Base-by-base conservation (phyloP, 202 grass and related monocot species). In the Alloteropsis angusta region DNA sequence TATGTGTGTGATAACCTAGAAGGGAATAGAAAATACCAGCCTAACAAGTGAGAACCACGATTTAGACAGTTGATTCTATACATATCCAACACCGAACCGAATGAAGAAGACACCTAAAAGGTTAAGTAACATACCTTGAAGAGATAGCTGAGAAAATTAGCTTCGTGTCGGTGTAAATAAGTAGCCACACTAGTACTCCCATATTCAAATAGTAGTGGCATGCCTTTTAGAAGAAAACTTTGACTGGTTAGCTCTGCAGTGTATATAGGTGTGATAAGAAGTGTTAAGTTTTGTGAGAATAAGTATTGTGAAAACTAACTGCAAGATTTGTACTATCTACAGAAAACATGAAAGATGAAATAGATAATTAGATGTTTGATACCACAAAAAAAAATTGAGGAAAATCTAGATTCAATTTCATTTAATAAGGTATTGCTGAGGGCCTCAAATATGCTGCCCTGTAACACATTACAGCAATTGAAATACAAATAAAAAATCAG, bases 361-460 rank as follows among this genome's bases (percentile, higher is more conserved):
- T 47, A 57, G 19, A 75, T 57, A 14, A 61, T 28, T 60, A 44
- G 72, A 71, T 63, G 65, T 45, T 49, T 44, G 35, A 3, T 1
- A 10, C 5, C 21, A 58, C 3, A 47, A 23, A 6, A 64, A 59
- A 81, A 65, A 85, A 17, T 38, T 61, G n/a, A 74, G n/a, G n/a
- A 74, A 84, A 72, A 21, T 15, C 9, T 61, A 52, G 14, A 23
- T 71, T 48, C 65, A 18, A 72, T 7, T 53, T 82, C 41, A 68
- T 78, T 84, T 36, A 85, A 42, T 26, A 82, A 72, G 7, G 66
- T 59, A 21, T 50, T 35, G 5, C 9, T 19, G 15, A 76, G 64
- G 71, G 59, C 39, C 25, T 78, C 35, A 73, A 85, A 85, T 89
- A 85, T 73, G 42, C 23, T 60, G 61, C 82, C 82, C 39, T 59